These are phyloP conservation scores for Coemansia sp. DNA, from an alignment of 192 early-diverging fungal species.

Conservation along the genomic window DNA sequence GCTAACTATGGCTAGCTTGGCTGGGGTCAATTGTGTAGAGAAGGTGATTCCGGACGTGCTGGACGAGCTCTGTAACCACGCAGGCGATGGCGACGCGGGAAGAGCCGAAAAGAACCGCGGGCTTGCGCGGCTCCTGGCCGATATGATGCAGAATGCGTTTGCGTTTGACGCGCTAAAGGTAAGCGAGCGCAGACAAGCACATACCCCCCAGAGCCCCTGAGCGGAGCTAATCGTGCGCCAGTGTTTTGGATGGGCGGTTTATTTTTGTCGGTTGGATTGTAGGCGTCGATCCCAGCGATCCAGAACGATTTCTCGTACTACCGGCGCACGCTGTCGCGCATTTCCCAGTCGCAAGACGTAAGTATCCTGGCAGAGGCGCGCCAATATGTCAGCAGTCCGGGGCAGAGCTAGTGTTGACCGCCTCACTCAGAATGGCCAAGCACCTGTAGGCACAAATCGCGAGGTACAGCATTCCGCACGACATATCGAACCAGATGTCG, in stretches of 20 bases:
- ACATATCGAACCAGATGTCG: conserved; percentile 89
- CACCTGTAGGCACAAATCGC: conserved; percentile 52
- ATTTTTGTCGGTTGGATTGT: conserved; percentile 6
- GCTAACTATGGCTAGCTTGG: too few relatives aligned
- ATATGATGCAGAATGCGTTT: conserved; percentile 82
- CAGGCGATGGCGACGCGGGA: conserved; percentile 19
- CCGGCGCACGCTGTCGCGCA: conserved; percentile 79
- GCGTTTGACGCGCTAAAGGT: conserved; percentile 93
- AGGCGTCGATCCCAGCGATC: conserved; percentile 53
- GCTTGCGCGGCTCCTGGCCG: conserved; percentile 73
- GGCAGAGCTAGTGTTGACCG: not conserved
- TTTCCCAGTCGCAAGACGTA: conserved; percentile 63
- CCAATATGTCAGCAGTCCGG: too few relatives aligned
- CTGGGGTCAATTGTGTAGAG: conserved; percentile 59
- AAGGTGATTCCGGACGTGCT: conserved; percentile 60
- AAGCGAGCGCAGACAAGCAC: conserved; percentile 1
- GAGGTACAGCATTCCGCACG: conserved; percentile 68
- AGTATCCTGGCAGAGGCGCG: conserved; percentile 33
- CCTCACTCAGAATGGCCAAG: too few relatives aligned
- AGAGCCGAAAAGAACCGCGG: conserved; percentile 59
- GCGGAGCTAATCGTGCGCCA: not conserved
- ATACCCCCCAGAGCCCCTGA: too few relatives aligned
- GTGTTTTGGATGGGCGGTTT: not conserved
- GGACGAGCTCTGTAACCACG: conserved; percentile 62
- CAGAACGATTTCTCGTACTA: conserved; percentile 99